Base-by-base conservation (phyloP, 306 rosid species). In the Dicorynia guianensis region DNA sequence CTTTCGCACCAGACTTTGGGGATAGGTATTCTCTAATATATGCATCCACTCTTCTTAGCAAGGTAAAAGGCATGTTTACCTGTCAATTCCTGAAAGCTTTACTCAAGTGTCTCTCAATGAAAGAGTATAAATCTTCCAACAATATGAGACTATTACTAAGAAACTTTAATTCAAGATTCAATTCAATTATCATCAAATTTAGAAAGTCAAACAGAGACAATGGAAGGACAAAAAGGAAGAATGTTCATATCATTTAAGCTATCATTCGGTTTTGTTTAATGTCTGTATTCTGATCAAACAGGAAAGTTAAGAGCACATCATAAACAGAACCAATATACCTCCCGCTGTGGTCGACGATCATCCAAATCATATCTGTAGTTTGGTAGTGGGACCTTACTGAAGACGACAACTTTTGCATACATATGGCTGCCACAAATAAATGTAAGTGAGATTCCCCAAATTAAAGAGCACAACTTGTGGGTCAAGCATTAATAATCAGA, bases 361-460 rank as follows among this genome's bases (percentile, higher is more conserved):
- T 95, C 99, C 82, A 95, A 87, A 79, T 95, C 99, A 77, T 77
- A 95, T 84, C 99, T 87, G 81, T 95, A 95, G 89, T 95, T 95
- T 20, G 97, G 99, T 80, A 92, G 85, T 4, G 98, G 98, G 35
- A 82, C 85, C 86, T 92, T 95, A 69, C 99, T 90, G 74, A 95
- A 86, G 55, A 95, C 99, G 69, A 87, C 91, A 19, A 87, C 90
- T 82, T 87, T 95, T 14, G 92, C 76, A 81, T 92, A 95, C 47
- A 85, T 79, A 84, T 95, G 96, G 87, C 99, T 95, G 97, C 80
- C 81, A 85, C 36, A 76, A n/a, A 76, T 54, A 59, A 76, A 18
- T 55, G 44, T 30, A 58, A 76, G 25, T 75, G 62, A 82, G 83
- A 80, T 38, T 52, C 53, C 59, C 57, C 34, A n/a, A 40, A 65